Evolutionary conservation across 2,329 filamentous ascomycete species (phyloP), one percentile per base, ranked within the genome.

Genomic region (Aspergillus terreus): DNA sequence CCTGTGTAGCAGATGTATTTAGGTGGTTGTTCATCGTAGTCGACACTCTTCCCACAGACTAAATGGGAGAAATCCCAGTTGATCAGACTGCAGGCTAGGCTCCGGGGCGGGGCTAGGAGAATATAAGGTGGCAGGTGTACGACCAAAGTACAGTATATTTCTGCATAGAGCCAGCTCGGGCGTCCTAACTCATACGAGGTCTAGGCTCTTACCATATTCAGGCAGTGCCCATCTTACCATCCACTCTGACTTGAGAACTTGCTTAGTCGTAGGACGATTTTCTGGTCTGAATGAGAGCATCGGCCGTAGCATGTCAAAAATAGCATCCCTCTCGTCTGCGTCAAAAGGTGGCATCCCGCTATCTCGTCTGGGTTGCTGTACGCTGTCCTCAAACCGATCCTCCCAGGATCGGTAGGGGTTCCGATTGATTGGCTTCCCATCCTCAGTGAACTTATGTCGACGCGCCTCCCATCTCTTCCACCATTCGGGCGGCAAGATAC

Each of bases 141-240:
- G 17, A 17, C 17, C 17, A 17, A 17, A 17, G 17, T 17, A 38
- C 6, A 15, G 6, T 38, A n/a, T 17, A 38, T 38, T n/a, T 17
- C 14, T 38, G 15, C 3, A n/a, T 38, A 38, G 14, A 38, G 12
- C 15, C 35, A n/a, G 35, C 15, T 17, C 35, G 15, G 35, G 14
- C 14, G 35, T 38, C 9, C 17, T n/a, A 38, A 42, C 11, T 42
- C n/a, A 17, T 42, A 42, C 38, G 23, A 4, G 17, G 6, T 17
- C 10, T 23, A 11, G 38, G 4, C 23, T 56, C 49, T 54, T 58
- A 12, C 50, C 50, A 52, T 58, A 61, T 46, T 61, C 56, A 43
- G 63, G 63, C 21, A 66, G 17, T 51, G 63, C 64, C 64, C 63
- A 66, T 49, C 60, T 62, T 4, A 60, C 51, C 63, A 66, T 67